Conservation (phyloP, 1,284 basidiomycete genomes). For the Trametes pubescens region DNA sequence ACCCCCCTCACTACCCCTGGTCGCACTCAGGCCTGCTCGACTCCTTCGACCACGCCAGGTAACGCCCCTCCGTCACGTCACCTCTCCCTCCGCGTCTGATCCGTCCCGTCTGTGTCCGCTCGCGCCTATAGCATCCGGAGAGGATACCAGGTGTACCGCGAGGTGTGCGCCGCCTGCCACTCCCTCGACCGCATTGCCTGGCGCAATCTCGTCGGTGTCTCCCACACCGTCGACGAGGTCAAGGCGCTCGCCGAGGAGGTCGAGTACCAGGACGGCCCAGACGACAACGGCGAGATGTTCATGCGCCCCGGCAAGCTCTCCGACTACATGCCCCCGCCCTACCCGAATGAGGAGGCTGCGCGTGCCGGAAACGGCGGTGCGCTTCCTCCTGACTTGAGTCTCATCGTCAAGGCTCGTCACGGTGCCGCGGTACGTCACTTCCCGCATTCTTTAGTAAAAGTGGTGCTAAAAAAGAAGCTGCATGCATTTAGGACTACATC, state of each 20-base stretch:
- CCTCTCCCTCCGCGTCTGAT: slow-evolving; percentile 13
- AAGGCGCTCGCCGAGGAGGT: slow-evolving; percentile 96
- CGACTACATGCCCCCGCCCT: slow-evolving; percentile 96
- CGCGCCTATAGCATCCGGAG: slow-evolving; percentile 83
- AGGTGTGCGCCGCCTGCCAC: slow-evolving; percentile 99
- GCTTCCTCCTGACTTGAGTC: slow-evolving; percentile 94
- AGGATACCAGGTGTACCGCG: slow-evolving; percentile 98
- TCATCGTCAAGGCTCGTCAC: slow-evolving; percentile 99
- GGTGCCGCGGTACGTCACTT: slow-evolving; percentile 82
- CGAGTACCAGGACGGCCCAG: slow-evolving; percentile 97
- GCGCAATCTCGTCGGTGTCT: slow-evolving; percentile 99
- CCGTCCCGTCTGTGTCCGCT: slow-evolving; percentile 6
- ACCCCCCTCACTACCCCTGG: slow-evolving; percentile 92
- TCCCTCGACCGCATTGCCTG: slow-evolving; percentile 99
- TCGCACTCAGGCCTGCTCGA: slow-evolving; percentile 88
- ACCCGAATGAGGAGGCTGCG: slow-evolving; percentile 98
- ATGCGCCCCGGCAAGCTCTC: slow-evolving; percentile 96
- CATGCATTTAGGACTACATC: slow-evolving; percentile 84
- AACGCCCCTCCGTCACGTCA: slow-evolving; percentile 39
- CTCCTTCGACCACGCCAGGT: slow-evolving; percentile 96
- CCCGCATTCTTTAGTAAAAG: not conserved
- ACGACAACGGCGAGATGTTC: slow-evolving; percentile 98
- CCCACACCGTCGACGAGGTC: slow-evolving; percentile 93
- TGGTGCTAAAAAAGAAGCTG: slow-evolving; percentile 10
- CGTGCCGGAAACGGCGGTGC: slow-evolving; percentile 95